Percentiles rank a stretch among this genome's conserved stretches.
Conservation (phyloP, 2,329 filamentous ascomycete genomes). For the Penicillium sp. region DNA sequence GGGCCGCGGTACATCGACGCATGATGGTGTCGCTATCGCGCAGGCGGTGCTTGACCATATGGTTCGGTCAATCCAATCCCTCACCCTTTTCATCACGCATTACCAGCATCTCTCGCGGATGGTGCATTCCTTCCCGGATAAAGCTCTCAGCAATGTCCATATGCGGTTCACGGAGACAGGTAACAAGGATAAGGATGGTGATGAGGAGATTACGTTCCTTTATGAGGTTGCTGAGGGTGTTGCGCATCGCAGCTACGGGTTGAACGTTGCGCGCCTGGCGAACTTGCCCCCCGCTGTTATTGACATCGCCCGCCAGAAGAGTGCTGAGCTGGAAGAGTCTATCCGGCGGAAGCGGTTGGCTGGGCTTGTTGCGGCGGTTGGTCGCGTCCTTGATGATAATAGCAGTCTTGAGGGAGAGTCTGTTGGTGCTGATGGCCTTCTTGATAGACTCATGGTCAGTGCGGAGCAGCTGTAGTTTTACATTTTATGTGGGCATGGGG, state of each 20-base stretch:
- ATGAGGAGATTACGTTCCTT: slow-evolving; percentile 85
- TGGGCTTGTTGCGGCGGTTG: slow-evolving; percentile 31
- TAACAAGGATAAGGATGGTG: slow-evolving; percentile 59
- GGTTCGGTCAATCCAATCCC: slow-evolving; percentile 67
- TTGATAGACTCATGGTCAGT: slow-evolving; percentile 33
- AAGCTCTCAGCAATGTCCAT: slow-evolving; percentile 79
- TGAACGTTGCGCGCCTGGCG: slow-evolving; percentile 88
- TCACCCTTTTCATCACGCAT: slow-evolving; percentile 96
- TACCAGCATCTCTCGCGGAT: slow-evolving; percentile 81
- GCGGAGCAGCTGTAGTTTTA: slow-evolving; percentile 31
- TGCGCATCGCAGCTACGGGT: slow-evolving; percentile 86
- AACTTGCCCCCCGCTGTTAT: slow-evolving; percentile 74
- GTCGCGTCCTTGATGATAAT: slow-evolving; percentile 23
- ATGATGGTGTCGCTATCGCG: slow-evolving; percentile 94
- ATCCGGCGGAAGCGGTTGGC: slow-evolving; percentile 62
- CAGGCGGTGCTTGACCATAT: slow-evolving; percentile 86
- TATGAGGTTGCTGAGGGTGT: slow-evolving; percentile 91
- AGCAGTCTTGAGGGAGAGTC: not conserved
- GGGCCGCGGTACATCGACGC: slow-evolving; percentile 86
- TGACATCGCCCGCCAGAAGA: slow-evolving; percentile 76
- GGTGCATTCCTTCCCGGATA: slow-evolving; percentile 62
- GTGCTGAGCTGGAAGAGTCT: slow-evolving; percentile 72
- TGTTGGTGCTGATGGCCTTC: slow-evolving; percentile 20
- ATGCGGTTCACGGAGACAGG: slow-evolving; percentile 74
- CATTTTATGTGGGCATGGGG: not conserved